Evolutionary conservation across 2,329 filamentous ascomycete genomes (phyloP), one percentile per base, ranked within the genome.

Genomic region (Penicillium paneum): DNA sequence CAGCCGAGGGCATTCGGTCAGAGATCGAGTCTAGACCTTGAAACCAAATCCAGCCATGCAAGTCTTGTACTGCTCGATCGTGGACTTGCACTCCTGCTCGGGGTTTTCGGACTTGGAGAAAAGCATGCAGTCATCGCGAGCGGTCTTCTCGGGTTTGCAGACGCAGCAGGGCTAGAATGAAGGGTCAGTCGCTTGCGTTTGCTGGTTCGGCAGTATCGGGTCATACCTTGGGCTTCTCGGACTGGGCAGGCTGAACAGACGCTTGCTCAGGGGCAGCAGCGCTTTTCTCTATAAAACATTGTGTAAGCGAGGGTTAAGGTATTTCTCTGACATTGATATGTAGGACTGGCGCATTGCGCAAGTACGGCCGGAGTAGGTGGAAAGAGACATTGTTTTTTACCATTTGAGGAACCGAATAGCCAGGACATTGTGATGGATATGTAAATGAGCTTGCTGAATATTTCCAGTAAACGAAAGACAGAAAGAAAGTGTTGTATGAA

Each of bases 51-150:
- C 89, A 54, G 86, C 85, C 94, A 99, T 97, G 75, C 94, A 99
- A 64, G 77, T 85, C 77, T 86, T 87, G 79, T 99, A 99, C 71
- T 90, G 86, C 28, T 90, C 84, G 60, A 99, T 89, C 59, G 90
- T 82, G 47, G 86, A 83, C 74, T 86, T 83, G 81, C 94, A 99
- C 67, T 95, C 91, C 66, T 90, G 83, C 11, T 68, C 62, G 36
- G 94, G 90, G 70, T 97, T 88, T 68, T 87, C 82, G 57, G 89
- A 82, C 59, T 84, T 91, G 52, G 91, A 96, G 79, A 97, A 97
- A 53, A 99, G 89, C 93, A 99, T 97, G 81, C 94, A 99, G 77
- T 99, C 92, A 78, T 99, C 94, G 60, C 94, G 90, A 65, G 83
- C 83, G 36, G 90, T 81, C 76, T 99, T 99, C 75, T 99, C 91